A percentile compares a stretch with the other conserved stretches of the same genome.
These are phyloP conservation scores for Suillus subaureus DNA, from an alignment of 768 basidiomycete species.

Conservation along the genomic window DNA sequence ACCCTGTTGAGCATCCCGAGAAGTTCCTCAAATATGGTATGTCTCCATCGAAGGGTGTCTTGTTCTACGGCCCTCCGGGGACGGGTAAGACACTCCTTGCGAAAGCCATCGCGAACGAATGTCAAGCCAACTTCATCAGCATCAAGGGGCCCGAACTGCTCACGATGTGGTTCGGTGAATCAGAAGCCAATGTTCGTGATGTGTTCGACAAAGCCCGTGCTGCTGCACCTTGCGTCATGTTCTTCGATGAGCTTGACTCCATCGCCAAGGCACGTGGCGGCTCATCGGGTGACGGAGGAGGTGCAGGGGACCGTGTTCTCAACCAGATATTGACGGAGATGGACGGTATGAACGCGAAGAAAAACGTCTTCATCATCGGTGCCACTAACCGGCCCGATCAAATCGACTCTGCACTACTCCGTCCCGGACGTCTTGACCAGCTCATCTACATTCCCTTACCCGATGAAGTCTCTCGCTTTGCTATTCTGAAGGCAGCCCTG, in stretches of 20 bases:
- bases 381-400: slow-evolving; percentile 97
- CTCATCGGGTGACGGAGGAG: slow-evolving; percentile 85
- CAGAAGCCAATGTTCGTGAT: slow-evolving; percentile 98
- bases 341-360: slow-evolving; percentile 99
- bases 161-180: slow-evolving; percentile 99
- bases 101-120: slow-evolving; percentile 99
- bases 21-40: slow-evolving; percentile 99
- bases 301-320: slow-evolving; percentile 96
- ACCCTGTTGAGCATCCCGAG: slow-evolving; percentile 99
- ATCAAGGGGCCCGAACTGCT: slow-evolving; percentile 99
- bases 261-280: slow-evolving; percentile 97
- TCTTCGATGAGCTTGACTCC: slow-evolving; percentile 99
- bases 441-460: slow-evolving; percentile 99
- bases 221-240: slow-evolving; percentile 99
- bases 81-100: slow-evolving; percentile 99
- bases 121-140: slow-evolving; percentile 99
- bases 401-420: slow-evolving; percentile 89
- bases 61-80: slow-evolving; percentile 99
- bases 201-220: slow-evolving; percentile 99
- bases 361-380: slow-evolving; percentile 98
- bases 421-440: slow-evolving; percentile 98
- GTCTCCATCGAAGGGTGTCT: slow-evolving; percentile 98
- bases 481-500: slow-evolving; percentile 88
- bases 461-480: slow-evolving; percentile 87
- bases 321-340: slow-evolving; percentile 98